Evolutionary conservation across 371 early-diverging fungal species (phyloP).

Genomic region (Mucor circinelloides): DNA sequence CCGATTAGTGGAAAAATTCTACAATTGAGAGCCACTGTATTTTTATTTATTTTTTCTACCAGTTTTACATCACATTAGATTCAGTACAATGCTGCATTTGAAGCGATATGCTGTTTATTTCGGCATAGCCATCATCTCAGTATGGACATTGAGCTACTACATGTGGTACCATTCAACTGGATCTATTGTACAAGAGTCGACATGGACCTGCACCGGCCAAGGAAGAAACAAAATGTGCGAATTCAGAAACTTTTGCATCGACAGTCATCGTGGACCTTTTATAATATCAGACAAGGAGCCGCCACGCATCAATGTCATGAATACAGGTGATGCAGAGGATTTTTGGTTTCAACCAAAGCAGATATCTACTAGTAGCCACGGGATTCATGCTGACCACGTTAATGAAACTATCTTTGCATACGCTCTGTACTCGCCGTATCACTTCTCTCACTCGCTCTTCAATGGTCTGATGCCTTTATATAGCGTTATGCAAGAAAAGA

Average conservation of each 20-base stretch:
- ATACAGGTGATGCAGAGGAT: constrained; percentile 30
- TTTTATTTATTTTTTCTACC: not conserved
- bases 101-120: not conserved
- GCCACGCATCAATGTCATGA: constrained; percentile 42
- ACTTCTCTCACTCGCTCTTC: constrained; percentile 54
- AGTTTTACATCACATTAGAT: not conserved
- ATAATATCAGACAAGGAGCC: constrained; percentile 19
- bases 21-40: too few species aligned
- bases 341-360: constrained; percentile 40
- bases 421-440: constrained; percentile 48
- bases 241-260: constrained; percentile 35
- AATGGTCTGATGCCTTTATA: constrained; percentile 57
- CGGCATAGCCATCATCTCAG: not conserved
- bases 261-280: constrained; percentile 19
- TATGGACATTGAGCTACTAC: not conserved
- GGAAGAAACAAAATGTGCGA: constrained; percentile 25
- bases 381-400: constrained; percentile 19
- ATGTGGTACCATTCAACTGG: not conserved
- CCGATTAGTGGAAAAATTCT: not conserved
- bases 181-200: not conserved
- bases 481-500: constrained; percentile 44
- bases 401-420: constrained; percentile 55
- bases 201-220: constrained; percentile 28
- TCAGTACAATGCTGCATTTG: not conserved
- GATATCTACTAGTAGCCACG: not conserved